Percentiles rank a stretch among this genome's conserved stretches.
Evolutionary conservation across 2,329 filamentous ascomycete species (phyloP).

Genomic region (Fusarium avenaceum): DNA sequence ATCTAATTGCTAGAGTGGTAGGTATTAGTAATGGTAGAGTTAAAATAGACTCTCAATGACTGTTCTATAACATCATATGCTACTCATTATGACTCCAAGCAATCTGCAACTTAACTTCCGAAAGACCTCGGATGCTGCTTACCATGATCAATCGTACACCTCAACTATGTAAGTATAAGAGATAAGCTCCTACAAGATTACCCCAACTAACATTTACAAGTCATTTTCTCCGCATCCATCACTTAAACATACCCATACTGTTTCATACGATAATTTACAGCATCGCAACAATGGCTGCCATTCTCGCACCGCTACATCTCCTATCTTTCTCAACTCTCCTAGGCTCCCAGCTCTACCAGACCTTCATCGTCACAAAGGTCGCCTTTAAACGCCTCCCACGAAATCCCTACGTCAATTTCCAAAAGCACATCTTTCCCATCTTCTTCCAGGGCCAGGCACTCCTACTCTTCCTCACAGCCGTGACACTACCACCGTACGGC

Average conservation of each 20-base stretch:
- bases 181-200: background rate
- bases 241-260: background rate
- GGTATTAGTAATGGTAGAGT: no score
- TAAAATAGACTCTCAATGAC: rapidly evolving
- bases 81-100: background rate
- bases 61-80: background rate
- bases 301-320: conserved; percentile 55
- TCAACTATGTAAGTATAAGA: conserved; percentile 11
- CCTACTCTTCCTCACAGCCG: conserved; percentile 53
- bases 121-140: conserved; percentile 44
- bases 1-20: no score
- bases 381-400: conserved; percentile 52
- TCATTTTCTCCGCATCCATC: background rate
- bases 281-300: conserved; percentile 25
- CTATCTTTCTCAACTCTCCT: conserved; percentile 57
- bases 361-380: conserved; percentile 56
- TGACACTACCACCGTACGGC: conserved; percentile 53
- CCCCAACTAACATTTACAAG: background rate
- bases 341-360: conserved; percentile 58
- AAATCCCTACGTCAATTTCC: conserved; percentile 55
- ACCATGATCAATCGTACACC: background rate
- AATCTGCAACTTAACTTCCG: conserved; percentile 38
- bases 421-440: conserved; percentile 58
- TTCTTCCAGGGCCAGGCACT: conserved; percentile 57
- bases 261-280: background rate